Conservation (phyloP, 495 filamentous ascomycete species). For the Penicillium antarcticum region DNA sequence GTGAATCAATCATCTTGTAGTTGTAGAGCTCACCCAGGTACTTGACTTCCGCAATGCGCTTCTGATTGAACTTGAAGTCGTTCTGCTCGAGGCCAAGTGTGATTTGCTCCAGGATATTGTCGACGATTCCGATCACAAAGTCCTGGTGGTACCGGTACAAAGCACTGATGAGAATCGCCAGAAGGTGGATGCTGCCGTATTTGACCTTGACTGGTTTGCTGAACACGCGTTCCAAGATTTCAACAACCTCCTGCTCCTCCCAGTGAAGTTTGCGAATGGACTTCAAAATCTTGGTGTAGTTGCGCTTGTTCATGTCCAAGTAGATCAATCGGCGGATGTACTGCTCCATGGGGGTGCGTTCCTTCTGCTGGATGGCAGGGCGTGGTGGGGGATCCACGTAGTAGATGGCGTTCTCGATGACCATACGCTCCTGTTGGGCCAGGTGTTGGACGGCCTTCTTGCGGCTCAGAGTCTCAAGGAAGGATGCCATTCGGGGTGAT, state of each 20-base stretch:
- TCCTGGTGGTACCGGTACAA: conserved; percentile 88
- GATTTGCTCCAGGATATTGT: conserved; percentile 86
- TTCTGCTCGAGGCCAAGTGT: conserved; percentile 88
- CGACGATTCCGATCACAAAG: conserved; percentile 83
- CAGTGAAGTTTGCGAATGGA: conserved; percentile 94
- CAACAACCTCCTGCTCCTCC: conserved; percentile 87
- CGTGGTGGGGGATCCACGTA: conserved; percentile 95
- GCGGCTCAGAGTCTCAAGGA: conserved; percentile 88
- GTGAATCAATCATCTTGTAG: conserved; percentile 95
- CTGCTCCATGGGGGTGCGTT: conserved; percentile 86
- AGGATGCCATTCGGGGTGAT: conserved; percentile 84
- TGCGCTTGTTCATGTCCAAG: conserved; percentile 87
- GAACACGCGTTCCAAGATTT: conserved; percentile 85
- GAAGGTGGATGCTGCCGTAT: conserved; percentile 92
- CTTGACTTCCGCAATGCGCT: conserved; percentile 91
- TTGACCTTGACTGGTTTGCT: conserved; percentile 96
- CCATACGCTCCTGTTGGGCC: conserved; percentile 94
- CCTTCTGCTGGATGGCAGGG: conserved; percentile 92
- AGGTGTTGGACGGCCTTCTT: conserved; percentile 96
- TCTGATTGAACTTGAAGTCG: conserved; percentile 97
- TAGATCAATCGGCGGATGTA: conserved; percentile 92
- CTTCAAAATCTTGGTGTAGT: conserved; percentile 88
- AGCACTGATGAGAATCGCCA: conserved; percentile 86
- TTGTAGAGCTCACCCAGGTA: conserved; percentile 97
- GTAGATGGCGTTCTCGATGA: conserved; percentile 97